Evolutionary conservation across 306 rosid species (phyloP).

Genomic region (Canavalia ensiformis): DNA sequence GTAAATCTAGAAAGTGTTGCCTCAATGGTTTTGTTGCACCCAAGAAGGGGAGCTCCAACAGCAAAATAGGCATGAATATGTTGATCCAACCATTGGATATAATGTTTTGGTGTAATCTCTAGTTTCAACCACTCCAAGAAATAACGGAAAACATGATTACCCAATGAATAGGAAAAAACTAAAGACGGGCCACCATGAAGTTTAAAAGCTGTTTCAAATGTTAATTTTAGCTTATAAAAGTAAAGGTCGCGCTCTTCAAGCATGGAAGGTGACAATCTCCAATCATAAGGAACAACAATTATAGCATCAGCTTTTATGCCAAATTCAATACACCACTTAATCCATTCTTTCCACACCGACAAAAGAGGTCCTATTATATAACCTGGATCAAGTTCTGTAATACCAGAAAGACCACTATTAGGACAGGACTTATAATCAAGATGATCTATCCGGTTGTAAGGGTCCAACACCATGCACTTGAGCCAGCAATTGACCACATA

Average conservation of each 20-base stretch:
- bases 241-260: constrained; percentile 99
- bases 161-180: constrained; percentile 96
- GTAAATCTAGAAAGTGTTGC: constrained; percentile 92
- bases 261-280: constrained; percentile 92
- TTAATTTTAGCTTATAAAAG: constrained; percentile 93
- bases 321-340: constrained; percentile 98
- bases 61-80: constrained; percentile 98
- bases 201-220: constrained; percentile 90
- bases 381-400: constrained; percentile 98
- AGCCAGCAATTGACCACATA: constrained; percentile 99
- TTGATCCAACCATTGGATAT: constrained; percentile 82
- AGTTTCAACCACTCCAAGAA: constrained; percentile 98
- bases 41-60: constrained; percentile 97
- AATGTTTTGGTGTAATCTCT: constrained; percentile 96
- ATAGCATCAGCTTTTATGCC: constrained; percentile 97
- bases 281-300: constrained; percentile 95
- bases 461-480: constrained; percentile 90
- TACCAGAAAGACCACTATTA: constrained; percentile 96
- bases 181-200: constrained; percentile 98
- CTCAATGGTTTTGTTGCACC: constrained; percentile 86
- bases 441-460: constrained; percentile 93
- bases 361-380: constrained; percentile 98
- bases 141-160: constrained; percentile 90
- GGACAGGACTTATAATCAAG: constrained; percentile 96
- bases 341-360: constrained; percentile 97